These are phyloP conservation scores for Torulaspora indica DNA, from an alignment of 805 yeast genomes.

Conservation along the genomic window DNA sequence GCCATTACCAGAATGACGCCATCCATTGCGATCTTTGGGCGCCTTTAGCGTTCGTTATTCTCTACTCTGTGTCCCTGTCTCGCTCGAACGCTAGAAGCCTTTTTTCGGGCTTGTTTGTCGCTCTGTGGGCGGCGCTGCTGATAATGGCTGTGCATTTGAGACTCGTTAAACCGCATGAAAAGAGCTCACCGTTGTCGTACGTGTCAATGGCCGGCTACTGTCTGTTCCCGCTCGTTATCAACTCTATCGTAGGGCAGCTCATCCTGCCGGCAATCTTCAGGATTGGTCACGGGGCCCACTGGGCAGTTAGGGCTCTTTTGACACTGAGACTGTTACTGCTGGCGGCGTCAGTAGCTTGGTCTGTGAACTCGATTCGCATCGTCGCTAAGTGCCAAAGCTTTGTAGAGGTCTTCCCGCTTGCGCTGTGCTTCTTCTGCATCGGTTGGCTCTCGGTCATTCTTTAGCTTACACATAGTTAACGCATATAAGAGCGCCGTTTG, in stretches of 20 bases:
- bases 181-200: conserved; percentile 30
- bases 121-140: conserved; percentile 29
- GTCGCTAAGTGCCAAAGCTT: conserved; percentile 25
- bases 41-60: conserved; percentile 31
- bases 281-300: conserved; percentile 7
- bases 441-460: conserved; percentile 29
- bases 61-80: conserved; percentile 33
- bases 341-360: conserved; percentile 26
- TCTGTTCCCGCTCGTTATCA: conserved; percentile 33
- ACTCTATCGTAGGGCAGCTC: conserved; percentile 24
- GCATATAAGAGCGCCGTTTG: neutral
- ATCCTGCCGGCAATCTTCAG: conserved; percentile 28
- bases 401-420: conserved; percentile 29
- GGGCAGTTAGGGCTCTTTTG: conserved; percentile 20
- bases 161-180: conserved; percentile 25
- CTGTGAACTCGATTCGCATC: conserved; percentile 22
- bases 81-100: conserved; percentile 25
- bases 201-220: conserved; percentile 35
- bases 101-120: conserved; percentile 33
- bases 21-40: conserved; percentile 37
- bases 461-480: neutral
- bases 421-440: conserved; percentile 24
- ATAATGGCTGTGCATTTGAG: conserved; percentile 33
- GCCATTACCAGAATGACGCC: conserved; percentile 8
- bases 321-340: conserved; percentile 19